Evolutionary conservation across 768 basidiomycete species (phyloP).

Genomic region (Tulasnella sp.): DNA sequence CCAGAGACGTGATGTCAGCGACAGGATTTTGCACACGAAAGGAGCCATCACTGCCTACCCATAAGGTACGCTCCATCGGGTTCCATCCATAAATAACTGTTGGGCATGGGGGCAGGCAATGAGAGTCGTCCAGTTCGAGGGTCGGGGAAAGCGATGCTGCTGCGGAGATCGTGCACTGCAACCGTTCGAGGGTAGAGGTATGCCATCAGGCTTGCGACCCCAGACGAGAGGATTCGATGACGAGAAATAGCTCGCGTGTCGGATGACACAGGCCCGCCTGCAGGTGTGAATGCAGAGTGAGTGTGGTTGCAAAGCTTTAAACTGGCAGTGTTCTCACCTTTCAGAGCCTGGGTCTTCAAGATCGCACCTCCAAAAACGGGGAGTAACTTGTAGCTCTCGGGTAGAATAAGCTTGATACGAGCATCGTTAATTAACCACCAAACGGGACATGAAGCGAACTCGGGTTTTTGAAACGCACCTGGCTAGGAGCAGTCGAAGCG

Average conservation of each 20-base stretch:
- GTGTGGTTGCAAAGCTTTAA: background rate
- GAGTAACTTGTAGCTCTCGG: slow-evolving; percentile 85
- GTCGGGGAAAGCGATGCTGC: slow-evolving; percentile 65
- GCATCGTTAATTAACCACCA: background rate
- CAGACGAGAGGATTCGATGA: slow-evolving; percentile 67
- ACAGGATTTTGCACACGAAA: slow-evolving; percentile 6
- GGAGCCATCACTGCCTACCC: slow-evolving; percentile 48
- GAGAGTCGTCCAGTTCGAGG: slow-evolving; percentile 53
- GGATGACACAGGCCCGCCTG: slow-evolving; percentile 84
- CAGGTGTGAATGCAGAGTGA: slow-evolving; percentile 8
- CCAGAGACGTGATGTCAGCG: background rate
- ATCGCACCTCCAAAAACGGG: slow-evolving; percentile 78
- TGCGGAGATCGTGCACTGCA: slow-evolving; percentile 80
- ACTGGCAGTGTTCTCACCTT: slow-evolving; percentile 52
- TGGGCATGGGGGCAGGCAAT: slow-evolving; percentile 75
- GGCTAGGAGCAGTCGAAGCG: slow-evolving; percentile 65
- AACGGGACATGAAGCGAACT: background rate
- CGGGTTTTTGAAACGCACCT: slow-evolving; percentile 49
- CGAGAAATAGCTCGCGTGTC: slow-evolving; percentile 88
- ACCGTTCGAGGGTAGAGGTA: slow-evolving; percentile 85
- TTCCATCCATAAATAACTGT: slow-evolving; percentile 83
- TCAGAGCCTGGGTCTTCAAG: slow-evolving; percentile 87
- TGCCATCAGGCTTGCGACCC: slow-evolving; percentile 65
- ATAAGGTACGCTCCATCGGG: slow-evolving; percentile 88
- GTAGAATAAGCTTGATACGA: slow-evolving; percentile 72